These are phyloP conservation scores for Starmerella lactis-condensi DNA, from an alignment of 805 yeast genomes.

Conservation along the genomic window DNA sequence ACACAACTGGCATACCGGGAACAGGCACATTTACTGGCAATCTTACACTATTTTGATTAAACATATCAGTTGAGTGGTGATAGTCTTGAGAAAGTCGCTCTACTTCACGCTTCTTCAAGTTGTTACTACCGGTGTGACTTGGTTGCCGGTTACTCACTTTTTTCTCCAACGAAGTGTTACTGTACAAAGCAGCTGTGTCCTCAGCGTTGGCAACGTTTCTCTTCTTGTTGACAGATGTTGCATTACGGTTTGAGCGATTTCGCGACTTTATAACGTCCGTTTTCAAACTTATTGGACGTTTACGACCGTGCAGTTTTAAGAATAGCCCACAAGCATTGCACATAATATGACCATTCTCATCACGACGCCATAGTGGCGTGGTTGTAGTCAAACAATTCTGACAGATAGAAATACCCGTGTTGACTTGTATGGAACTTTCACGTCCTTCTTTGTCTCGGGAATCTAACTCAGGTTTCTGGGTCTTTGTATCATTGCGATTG, in stretches of 20 bases:
- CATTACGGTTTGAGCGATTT: constrained; percentile 36
- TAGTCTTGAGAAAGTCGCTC: too few relatives aligned
- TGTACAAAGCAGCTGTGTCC: neutral
- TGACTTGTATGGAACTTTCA: constrained; percentile 14
- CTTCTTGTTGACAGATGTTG: too few relatives aligned
- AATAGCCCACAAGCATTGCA: constrained; percentile 96
- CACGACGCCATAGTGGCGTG: constrained; percentile 90
- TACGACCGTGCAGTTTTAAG: constrained; percentile 84
- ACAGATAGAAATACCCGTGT: constrained; percentile 27
- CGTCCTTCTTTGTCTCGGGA: too few relatives aligned
- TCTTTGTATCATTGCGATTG: too few relatives aligned
- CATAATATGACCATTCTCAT: constrained; percentile 78
- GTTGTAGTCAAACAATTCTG: constrained; percentile 83
- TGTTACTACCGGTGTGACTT: too few relatives aligned
- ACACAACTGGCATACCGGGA: constrained; percentile 7
- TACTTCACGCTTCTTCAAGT: too few relatives aligned
- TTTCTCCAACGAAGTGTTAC: too few relatives aligned
- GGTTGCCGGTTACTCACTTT: too few relatives aligned
- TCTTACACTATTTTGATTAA: neutral
- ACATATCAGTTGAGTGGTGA: too few relatives aligned
- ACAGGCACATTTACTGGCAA: neutral
- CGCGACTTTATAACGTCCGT: constrained; percentile 87
- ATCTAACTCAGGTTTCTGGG: too few relatives aligned
- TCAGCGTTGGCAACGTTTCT: too few relatives aligned
- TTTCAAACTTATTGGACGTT: constrained; percentile 73